Conservation (phyloP, 192 early-diverging fungal species). For the Linderina pennispora region DNA sequence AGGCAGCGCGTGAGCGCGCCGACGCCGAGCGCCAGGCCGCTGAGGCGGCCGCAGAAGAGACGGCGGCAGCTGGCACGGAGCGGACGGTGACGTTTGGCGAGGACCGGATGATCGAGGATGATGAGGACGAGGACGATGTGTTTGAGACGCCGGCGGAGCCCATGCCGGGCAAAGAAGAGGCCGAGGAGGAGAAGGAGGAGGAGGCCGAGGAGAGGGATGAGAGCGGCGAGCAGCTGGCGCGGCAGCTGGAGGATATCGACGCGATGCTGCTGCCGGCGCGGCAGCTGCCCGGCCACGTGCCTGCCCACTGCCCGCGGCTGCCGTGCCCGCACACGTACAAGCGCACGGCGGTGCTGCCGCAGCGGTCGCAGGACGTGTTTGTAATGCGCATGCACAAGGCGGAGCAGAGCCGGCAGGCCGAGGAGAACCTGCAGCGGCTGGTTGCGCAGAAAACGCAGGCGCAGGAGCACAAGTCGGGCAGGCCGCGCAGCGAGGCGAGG, state of each 20-base stretch:
- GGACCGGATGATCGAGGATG: too few relatives aligned
- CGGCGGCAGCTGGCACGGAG: too few relatives aligned
- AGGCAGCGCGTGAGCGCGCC: too few relatives aligned
- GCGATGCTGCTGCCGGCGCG: constrained; percentile 14
- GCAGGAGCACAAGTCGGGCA: not conserved
- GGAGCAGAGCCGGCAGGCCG: constrained; percentile 45
- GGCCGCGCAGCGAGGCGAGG: not conserved
- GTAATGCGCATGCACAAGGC: constrained; percentile 44
- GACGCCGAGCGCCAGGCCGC: too few relatives aligned
- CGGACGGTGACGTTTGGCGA: too few relatives aligned
- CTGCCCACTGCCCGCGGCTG: constrained; percentile 33
- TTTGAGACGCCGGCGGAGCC: too few relatives aligned
- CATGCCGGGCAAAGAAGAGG: constrained; percentile 5
- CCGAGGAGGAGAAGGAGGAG: not conserved
- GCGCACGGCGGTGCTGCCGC: constrained; percentile 37
- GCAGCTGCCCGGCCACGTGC: constrained; percentile 25
- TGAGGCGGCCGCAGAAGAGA: too few relatives aligned
- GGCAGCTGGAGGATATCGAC: constrained; percentile 13
- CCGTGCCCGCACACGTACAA: constrained; percentile 42
- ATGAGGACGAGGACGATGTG: too few relatives aligned
- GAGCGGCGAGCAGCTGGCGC: too few relatives aligned
- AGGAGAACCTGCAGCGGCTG: constrained; percentile 42
- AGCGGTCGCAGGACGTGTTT: constrained; percentile 47
- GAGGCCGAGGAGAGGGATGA: too few relatives aligned
- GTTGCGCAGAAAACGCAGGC: not conserved